Evolutionary conservation across 345 rosid genomes (phyloP), one percentile per base, ranked within the genome.

Genomic region (Theobroma cacao): DNA sequence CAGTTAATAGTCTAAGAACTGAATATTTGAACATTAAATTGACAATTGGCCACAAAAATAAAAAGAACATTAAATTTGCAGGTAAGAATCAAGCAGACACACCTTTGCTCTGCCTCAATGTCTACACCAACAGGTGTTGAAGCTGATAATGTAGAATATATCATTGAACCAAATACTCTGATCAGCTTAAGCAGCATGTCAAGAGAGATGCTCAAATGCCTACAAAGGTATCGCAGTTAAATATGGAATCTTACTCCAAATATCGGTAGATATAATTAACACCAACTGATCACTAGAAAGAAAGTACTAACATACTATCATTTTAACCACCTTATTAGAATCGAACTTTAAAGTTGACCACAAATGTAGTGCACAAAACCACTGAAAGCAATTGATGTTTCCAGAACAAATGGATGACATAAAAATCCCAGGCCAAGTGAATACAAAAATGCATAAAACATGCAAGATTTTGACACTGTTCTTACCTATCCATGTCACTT

Each of bases 51-150:
- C n/a, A n/a, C n/a, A n/a, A n/a, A n/a, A n/a, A n/a, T n/a, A n/a
- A n/a, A n/a, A n/a, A n/a, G 64, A 55, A 68, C 55, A 28, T 3
- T 41, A 55, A 15, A 33, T 22, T 62, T 12, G 65, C 67, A 50
- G 50, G 60, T 74, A 47, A 22, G 34, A 60, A 20, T 59, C 64
- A 80, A 26, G 26, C 53, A 17, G 4, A 71, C 85, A 31, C 66
- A 93, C 99, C 99, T 97, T 83, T 91, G 95, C 80, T 97, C 98
- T 55, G 98, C 98, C 89, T 97, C 99, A 68, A 97, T 91, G 83
- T 97, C 98, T 75, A 97, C 93, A 65, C 99, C 99, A 79, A 94
- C 95, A 62, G 98, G 83, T 73, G 92, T 76, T 53, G 97, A 86
- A 79, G 98, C 94, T 4, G 93, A 94, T 36, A 94, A 63, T 13